A percentile compares a stretch with the other conserved stretches of the same genome.
These are phyloP conservation scores for Colletotrichum tanaceti DNA, from an alignment of 2,329 filamentous ascomycete species.

Conservation along the genomic window DNA sequence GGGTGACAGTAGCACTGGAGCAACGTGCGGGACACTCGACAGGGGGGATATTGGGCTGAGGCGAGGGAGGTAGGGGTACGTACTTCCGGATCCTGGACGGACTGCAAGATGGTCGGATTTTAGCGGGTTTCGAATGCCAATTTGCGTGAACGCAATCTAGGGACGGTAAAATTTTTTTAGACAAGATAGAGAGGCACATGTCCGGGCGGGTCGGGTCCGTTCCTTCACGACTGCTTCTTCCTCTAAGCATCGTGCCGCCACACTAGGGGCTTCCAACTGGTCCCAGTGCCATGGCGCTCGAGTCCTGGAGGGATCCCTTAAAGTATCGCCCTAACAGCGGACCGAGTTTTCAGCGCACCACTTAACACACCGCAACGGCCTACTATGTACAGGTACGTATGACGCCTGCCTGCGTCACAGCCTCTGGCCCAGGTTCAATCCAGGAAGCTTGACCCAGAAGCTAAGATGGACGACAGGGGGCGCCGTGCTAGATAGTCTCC, in stretches of 20 bases:
- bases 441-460: slow-evolving; percentile 41
- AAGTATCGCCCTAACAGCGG: slow-evolving; percentile 33
- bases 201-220: not conserved
- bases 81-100: not conserved
- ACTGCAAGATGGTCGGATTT: slow-evolving; percentile 3
- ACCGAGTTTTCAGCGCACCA: slow-evolving; percentile 26
- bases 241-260: not conserved
- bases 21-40: slow-evolving; percentile 23
- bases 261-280: slow-evolving; percentile 18
- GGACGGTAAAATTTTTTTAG: no score
- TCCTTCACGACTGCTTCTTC: not conserved
- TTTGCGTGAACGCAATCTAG: slow-evolving; percentile 19
- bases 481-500: slow-evolving; percentile 20
- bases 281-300: slow-evolving; percentile 15
- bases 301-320: slow-evolving; percentile 17
- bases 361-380: slow-evolving; percentile 26
- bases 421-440: slow-evolving; percentile 20
- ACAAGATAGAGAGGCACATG: slow-evolving; percentile 30
- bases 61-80: slow-evolving; percentile 5
- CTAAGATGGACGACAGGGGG: slow-evolving; percentile 39
- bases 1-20: slow-evolving; percentile 34
- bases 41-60: not conserved
- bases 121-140: slow-evolving; percentile 25
- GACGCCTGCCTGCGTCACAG: slow-evolving; percentile 38
- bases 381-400: no score